These are phyloP conservation scores for Lachancea fermentati DNA, from an alignment of 805 yeast genomes.

Conservation along the genomic window DNA sequence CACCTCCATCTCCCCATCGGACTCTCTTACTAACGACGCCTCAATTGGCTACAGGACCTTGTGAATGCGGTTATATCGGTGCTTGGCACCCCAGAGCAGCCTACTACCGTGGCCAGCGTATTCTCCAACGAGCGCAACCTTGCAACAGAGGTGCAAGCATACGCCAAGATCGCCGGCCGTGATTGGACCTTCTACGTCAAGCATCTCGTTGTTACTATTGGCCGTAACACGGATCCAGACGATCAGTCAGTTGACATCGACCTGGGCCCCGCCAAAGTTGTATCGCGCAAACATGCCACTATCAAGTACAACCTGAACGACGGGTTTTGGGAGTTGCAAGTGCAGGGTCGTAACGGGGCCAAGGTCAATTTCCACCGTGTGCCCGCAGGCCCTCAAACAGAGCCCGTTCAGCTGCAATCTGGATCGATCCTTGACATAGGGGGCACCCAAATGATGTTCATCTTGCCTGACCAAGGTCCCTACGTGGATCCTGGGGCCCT, in stretches of 20 bases:
- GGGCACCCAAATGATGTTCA: constrained; percentile 98
- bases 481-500: constrained; percentile 42
- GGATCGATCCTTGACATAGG: constrained; percentile 95
- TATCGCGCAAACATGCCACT: constrained; percentile 82
- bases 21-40: too few relatives aligned
- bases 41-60: constrained; percentile 32
- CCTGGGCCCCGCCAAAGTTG: constrained; percentile 96
- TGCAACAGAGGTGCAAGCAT: constrained; percentile 84
- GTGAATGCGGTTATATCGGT: constrained; percentile 70
- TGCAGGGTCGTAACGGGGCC: constrained; percentile 89
- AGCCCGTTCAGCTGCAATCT: constrained; percentile 57
- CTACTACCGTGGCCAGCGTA: constrained; percentile 65
- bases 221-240: constrained; percentile 63
- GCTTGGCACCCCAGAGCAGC: constrained; percentile 64
- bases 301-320: constrained; percentile 69
- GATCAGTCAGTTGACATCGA: constrained; percentile 53
- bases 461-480: constrained; percentile 86
- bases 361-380: constrained; percentile 65
- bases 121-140: constrained; percentile 68
- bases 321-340: constrained; percentile 81
- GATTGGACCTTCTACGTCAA: constrained; percentile 95
- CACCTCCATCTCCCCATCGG: too few relatives aligned
- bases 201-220: constrained; percentile 66
- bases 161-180: constrained; percentile 90
- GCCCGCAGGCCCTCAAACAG: constrained; percentile 39